Evolutionary conservation across 208 protist genomes (phyloP).

Genomic region (Trypanosoma conorhini): DNA sequence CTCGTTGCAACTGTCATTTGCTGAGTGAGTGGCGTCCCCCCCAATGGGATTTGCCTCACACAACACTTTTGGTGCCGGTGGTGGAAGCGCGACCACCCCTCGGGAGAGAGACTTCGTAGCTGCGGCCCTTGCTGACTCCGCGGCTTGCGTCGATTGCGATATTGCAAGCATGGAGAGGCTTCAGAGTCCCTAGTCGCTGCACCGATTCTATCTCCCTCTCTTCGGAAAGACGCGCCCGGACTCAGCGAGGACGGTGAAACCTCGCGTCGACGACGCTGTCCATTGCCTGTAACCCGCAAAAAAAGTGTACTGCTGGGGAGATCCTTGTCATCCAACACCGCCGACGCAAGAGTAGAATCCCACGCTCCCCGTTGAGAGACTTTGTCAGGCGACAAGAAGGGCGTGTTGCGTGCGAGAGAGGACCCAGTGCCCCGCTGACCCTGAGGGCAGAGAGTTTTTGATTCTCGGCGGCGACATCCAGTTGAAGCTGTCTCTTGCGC

Average conservation of each 20-base stretch:
- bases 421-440: neutral
- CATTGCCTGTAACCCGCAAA: constrained; percentile 2
- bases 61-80: constrained; percentile 9
- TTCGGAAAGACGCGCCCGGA: neutral
- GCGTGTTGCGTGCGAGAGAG: neutral
- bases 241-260: neutral
- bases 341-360: constrained; percentile 1
- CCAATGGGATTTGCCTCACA: neutral
- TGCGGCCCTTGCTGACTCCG: neutral
- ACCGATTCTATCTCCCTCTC: neutral
- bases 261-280: neutral
- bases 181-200: neutral
- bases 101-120: neutral
- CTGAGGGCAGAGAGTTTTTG: neutral
- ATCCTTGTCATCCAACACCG: constrained; percentile 6
- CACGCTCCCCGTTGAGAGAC: neutral
- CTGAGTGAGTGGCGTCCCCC: neutral
- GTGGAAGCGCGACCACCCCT: constrained; percentile 18
- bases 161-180: neutral
- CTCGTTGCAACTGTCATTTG: neutral
- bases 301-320: constrained; percentile 28
- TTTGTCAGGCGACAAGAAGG: neutral
- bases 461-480: neutral
- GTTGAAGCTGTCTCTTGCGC: neutral
- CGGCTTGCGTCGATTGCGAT: neutral